Base-by-base conservation (phyloP, 139 green algal species). In the Eudorina sp. region DNA sequence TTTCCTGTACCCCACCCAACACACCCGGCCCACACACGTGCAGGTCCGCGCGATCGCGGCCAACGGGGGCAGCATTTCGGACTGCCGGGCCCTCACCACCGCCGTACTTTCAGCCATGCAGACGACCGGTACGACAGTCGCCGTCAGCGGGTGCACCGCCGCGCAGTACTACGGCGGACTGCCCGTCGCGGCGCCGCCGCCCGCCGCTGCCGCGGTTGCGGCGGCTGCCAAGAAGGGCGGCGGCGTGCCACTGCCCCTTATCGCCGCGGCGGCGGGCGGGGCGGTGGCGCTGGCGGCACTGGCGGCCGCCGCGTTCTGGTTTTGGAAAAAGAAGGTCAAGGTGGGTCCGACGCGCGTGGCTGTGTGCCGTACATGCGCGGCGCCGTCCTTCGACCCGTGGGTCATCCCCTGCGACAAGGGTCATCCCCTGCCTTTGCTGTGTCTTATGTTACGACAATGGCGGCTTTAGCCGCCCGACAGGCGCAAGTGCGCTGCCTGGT, bases 31-130 rank as follows among this genome's bases (percentile, higher is more conserved):
- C n/a, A n/a, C n/a, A n/a, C n/a, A n/a, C n/a, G n/a, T n/a, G 48
- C 48, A 83, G 75, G 45, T 83, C 5, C 75, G 75, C 21, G 75
- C 48, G 34, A 16, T 83, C 29, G 46, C 75, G 18, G 11, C 18
- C 11, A 16, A 48, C 31, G 75, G 75, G 4, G 48, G 48, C n/a
- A 7, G 48, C 34, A 53, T 43, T n/a, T 9, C 75, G 18, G 48
- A 68, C 75, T 83, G 75, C 75, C n/a, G 31, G 19, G 34, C 75
- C 75, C 31, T 83, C 75, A 51, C 14, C 75, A 13, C 34, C 48
- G 48, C 48, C 16, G 48, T 68, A 9, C 34, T 46, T 11, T 53
- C 75, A 0, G 75, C 75, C 31, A 4, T 68, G 45, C 48, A 46
- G n/a, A 11, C 48, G 31, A 29, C 48, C 31, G 75, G 48, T 21